Conservation (phyloP, 208 protist species). For the Herpetomonas muscarum region DNA sequence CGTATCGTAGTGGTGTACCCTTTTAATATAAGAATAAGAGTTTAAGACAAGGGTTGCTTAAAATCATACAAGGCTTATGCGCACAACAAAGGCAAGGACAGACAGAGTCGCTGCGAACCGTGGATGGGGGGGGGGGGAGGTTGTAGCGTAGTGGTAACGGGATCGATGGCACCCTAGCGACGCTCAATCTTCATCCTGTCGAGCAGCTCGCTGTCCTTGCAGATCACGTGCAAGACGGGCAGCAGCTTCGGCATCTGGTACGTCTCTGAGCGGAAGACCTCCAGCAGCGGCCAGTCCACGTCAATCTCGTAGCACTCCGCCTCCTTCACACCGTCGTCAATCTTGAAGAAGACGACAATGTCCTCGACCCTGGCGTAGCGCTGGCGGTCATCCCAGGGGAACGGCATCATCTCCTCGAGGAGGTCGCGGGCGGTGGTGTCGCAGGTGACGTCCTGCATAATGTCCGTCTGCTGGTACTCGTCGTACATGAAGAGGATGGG, state of each 20-base stretch:
- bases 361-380: conserved; percentile 54
- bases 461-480: conserved; percentile 90
- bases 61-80: too few relatives aligned
- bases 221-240: conserved; percentile 75
- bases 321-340: conserved; percentile 82
- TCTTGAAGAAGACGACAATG: conserved; percentile 78
- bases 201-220: conserved; percentile 56
- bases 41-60: too few relatives aligned
- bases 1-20: too few relatives aligned
- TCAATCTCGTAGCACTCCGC: conserved; percentile 71
- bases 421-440: conserved; percentile 61
- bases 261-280: conserved; percentile 73
- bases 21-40: too few relatives aligned
- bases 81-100: too few relatives aligned
- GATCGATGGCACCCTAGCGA: too few relatives aligned
- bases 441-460: conserved; percentile 86
- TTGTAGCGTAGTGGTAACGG: too few relatives aligned
- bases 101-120: too few relatives aligned
- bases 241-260: conserved; percentile 75
- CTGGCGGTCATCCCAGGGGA: conserved; percentile 75
- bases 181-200: conserved; percentile 38
- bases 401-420: conserved; percentile 78
- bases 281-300: conserved; percentile 56
- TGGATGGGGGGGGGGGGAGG: too few relatives aligned
- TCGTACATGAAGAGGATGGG: conserved; percentile 94